Base-by-base conservation (phyloP, 192 early-diverging fungal species). In the Mortierella claussenii region DNA sequence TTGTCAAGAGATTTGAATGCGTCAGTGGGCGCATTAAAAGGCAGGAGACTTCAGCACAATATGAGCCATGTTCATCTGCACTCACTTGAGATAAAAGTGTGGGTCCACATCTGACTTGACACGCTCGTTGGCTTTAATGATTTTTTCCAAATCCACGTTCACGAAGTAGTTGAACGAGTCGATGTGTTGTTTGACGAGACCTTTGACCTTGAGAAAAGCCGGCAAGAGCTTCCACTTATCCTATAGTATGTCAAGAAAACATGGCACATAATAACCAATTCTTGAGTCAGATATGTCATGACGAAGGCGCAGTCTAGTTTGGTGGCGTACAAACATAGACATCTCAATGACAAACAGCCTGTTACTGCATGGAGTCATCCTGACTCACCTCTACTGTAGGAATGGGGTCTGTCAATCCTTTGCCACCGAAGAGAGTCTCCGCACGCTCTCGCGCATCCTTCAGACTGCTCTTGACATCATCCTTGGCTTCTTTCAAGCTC, bases 151-250 rank as follows among this genome's bases (percentile, higher is more conserved):
- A 53, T 96, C 98, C 6, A 92, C 92, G 65, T 98, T 91, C 60
- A 99, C 87, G 85, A 98, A 99, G 79, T 97, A 98, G 84, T 99
- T 97, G 83, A 97, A 99, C 9, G 98, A 99, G 80, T 99, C 98
- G 62, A 98, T 89, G 79, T 99, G 98, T 79, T 99, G 98, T 80
- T 98, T 98, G 53, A 99, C 92, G 21, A 99, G 88, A 60, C 98
- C 98, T 66, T 97, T 97, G 30, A 96, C 93, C 74, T 96, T 95
- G 32, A 99, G 81, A 79, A 97, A 99, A 1, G 98, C 96, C 4
- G 98, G 98, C 20, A 99, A 83, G 37, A 99, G 84, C 75, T 96
- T 88, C 97, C 98, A 99, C 75, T 99, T 99, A 83, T 99, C 96
- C 90, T 95, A 81, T 45, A 32, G 21, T 31, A 27, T 17, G 12